A percentile compares a stretch with the other conserved stretches of the same genome.
Conservation (phyloP, 345 rosid species). For the Theobroma cacao region DNA sequence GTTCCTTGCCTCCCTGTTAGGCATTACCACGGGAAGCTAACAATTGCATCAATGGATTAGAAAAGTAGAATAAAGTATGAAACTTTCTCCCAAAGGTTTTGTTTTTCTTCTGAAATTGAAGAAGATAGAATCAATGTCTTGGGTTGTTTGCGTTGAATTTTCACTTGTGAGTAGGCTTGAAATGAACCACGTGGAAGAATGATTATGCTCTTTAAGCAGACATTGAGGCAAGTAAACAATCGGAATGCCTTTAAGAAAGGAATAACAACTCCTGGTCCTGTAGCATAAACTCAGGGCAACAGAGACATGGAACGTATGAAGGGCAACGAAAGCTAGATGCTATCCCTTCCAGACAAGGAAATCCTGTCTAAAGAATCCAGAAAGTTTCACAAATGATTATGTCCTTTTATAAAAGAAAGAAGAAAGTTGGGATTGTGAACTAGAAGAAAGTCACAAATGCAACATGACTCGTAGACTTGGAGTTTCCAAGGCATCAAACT, state of each 20-base stretch:
- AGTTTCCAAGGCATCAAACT: slow-evolving; percentile 41
- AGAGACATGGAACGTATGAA: neutral
- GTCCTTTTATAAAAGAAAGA: slow-evolving; percentile 22
- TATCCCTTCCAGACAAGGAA: slow-evolving; percentile 36
- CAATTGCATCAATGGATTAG: neutral
- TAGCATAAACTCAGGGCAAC: neutral
- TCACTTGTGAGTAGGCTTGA: no score
- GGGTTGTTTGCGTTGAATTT: no score
- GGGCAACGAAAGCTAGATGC: slow-evolving; percentile 30
- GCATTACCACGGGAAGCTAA: neutral
- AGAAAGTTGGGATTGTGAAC: slow-evolving; percentile 21
- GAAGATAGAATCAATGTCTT: no score
- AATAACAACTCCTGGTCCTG: neutral
- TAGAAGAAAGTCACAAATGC: slow-evolving; percentile 7
- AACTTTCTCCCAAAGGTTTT: neutral
- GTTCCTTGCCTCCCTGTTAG: neutral
- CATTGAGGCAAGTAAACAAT: slow-evolving; percentile 22
- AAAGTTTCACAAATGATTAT: slow-evolving; percentile 12
- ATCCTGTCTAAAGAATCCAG: slow-evolving; percentile 19
- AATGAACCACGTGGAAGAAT: slow-evolving; percentile 1
- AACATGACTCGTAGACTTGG: slow-evolving; percentile 21
- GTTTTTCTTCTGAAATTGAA: neutral
- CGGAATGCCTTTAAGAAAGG: slow-evolving; percentile 1
- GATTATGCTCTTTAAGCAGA: neutral
- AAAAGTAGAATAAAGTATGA: neutral